Evolutionary conservation across 768 basidiomycete genomes (phyloP).

Genomic region (Cubamyces lactineus): DNA sequence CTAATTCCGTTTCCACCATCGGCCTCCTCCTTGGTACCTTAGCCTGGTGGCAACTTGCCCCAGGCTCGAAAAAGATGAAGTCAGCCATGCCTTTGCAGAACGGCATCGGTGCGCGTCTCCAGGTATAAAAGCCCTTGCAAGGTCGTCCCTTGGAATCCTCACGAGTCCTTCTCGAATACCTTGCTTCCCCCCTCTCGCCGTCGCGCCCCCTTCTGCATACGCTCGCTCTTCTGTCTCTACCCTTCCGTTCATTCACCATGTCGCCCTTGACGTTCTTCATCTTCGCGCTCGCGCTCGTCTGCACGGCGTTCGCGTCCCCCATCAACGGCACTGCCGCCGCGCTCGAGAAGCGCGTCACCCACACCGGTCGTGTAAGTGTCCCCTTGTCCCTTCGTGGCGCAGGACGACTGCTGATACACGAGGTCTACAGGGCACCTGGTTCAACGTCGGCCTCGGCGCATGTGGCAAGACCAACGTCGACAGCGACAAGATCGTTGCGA

Average conservation of each 20-base stretch:
- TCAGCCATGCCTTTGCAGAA: slow-evolving; percentile 20
- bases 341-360: slow-evolving; percentile 56
- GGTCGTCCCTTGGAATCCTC: background rate
- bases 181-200: slow-evolving; percentile 29
- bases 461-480: slow-evolving; percentile 58
- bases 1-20: background rate
- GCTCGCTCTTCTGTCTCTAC: slow-evolving; percentile 15
- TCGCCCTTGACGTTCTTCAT: slow-evolving; percentile 43
- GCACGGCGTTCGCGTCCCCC: slow-evolving; percentile 50
- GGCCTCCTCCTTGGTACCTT: slow-evolving; percentile 9
- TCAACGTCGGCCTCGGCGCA: slow-evolving; percentile 60
- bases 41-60: slow-evolving; percentile 4
- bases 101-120: slow-evolving; percentile 6
- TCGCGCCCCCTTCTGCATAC: slow-evolving; percentile 24
- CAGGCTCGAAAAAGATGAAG: slow-evolving; percentile 14
- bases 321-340: slow-evolving; percentile 41
- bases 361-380: slow-evolving; percentile 56
- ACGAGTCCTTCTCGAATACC: slow-evolving; percentile 32
- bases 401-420: background rate
- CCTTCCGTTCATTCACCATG: slow-evolving; percentile 36
- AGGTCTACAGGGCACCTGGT: slow-evolving; percentile 65
- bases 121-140: slow-evolving; percentile 30
- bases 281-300: slow-evolving; percentile 44
- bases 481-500: slow-evolving; percentile 62
- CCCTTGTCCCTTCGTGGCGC: background rate